A percentile compares a stretch with the other conserved stretches of the same genome.
Evolutionary conservation across 371 early-diverging fungal species (phyloP).

Genomic region (Mortierella sp.): DNA sequence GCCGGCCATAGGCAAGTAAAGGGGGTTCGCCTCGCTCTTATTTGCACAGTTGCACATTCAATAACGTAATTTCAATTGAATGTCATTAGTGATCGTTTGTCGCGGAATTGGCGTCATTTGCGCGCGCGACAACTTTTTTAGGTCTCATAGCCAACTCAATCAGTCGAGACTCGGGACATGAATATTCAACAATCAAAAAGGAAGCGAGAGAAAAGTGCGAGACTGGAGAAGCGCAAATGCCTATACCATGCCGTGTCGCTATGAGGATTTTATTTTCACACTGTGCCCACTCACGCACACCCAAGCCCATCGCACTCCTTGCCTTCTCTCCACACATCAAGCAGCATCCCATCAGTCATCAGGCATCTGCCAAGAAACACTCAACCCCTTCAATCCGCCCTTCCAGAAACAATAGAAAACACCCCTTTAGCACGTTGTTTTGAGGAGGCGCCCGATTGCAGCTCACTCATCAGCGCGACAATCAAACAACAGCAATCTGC

Average conservation of each 20-base stretch:
- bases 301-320: slow-evolving; percentile 5
- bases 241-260: not conserved
- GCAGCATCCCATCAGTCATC: too few species aligned
- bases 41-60: not conserved
- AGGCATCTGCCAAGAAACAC: not conserved
- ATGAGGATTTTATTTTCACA: not conserved
- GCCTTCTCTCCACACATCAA: not conserved
- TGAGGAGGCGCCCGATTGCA: too few species aligned
- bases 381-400: not conserved
- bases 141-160: not conserved
- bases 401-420: not conserved
- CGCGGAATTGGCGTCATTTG: slow-evolving; percentile 2
- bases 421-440: not conserved
- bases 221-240: not conserved
- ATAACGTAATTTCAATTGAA: too few species aligned
- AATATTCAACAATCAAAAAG: not conserved
- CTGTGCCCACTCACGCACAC: not conserved
- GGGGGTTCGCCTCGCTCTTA: not conserved
- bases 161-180: not conserved
- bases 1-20: too few species aligned
- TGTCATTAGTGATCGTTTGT: not conserved
- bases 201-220: not conserved
- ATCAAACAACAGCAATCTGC: not conserved
- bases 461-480: not conserved
- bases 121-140: not conserved